These are phyloP conservation scores for Giardia duodenalis DNA, from an alignment of 208 protist genomes.

Conservation along the genomic window DNA sequence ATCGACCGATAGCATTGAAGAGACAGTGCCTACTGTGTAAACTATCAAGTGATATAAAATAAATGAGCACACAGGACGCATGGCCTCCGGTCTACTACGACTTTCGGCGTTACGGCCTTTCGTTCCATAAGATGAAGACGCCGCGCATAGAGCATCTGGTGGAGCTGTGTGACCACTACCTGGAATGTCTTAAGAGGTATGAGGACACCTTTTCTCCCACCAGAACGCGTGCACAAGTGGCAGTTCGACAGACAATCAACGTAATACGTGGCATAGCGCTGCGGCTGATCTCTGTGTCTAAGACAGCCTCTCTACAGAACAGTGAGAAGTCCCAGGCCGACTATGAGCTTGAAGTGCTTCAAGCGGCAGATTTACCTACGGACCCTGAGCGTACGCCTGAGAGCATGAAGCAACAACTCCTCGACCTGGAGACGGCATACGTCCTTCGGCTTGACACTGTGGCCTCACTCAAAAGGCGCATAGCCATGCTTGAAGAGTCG, in stretches of 20 bases:
- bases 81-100: background rate
- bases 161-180: conserved; percentile 3
- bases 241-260: background rate
- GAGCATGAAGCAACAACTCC: background rate
- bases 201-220: background rate
- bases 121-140: background rate
- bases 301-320: background rate
- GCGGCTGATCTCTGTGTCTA: background rate
- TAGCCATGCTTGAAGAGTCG: background rate
- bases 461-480: background rate
- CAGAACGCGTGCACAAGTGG: background rate
- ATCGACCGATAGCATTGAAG: too few relatives aligned
- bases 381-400: background rate
- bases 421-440: background rate
- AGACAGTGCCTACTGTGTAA: too few relatives aligned
- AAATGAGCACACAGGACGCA: background rate
- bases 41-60: too few relatives aligned
- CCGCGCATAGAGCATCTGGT: background rate
- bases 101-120: background rate
- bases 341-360: conserved; percentile 6
- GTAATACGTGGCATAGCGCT: background rate
- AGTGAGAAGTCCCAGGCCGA: background rate
- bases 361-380: background rate
- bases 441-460: background rate
- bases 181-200: background rate